phyloP scores from a whole-genome alignment of 202 grass and related monocot genomes.

The Setaria viridis region DNA sequence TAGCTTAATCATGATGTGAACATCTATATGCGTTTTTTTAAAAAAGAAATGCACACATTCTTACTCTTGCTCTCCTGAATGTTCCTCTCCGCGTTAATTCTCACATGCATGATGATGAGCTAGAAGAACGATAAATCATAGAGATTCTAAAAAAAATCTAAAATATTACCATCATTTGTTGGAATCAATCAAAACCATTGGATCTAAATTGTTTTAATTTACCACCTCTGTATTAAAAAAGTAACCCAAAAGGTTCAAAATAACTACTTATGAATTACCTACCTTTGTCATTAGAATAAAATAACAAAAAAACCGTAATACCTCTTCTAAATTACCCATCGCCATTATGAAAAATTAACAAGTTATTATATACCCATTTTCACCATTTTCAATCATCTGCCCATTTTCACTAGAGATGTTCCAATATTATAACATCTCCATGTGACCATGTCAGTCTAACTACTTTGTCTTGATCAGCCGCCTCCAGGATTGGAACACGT shows the following conservation, averaged over 20 bases:
- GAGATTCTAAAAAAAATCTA: background rate
- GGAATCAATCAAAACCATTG: background rate
- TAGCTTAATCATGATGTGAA: background rate
- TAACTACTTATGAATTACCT: background rate
- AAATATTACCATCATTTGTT: background rate
- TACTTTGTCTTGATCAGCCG: constrained; percentile 21
- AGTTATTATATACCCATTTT: background rate
- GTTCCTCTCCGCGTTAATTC: background rate
- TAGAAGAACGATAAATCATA: background rate
- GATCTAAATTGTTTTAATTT: background rate
- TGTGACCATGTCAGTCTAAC: background rate
- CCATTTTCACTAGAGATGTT: background rate
- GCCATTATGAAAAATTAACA: too few species aligned
- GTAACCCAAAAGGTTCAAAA: background rate
- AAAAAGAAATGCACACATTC: background rate
- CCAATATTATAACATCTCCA: background rate
- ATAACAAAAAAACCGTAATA: background rate
- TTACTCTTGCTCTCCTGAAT: background rate
- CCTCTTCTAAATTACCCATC: background rate
- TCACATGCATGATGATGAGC: background rate
- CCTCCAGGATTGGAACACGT: constrained; percentile 54
- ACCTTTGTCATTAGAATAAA: background rate
- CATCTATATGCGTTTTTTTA: background rate
- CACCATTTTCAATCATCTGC: background rate
- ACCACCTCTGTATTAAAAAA: background rate